Percentiles rank a stretch among this genome's conserved stretches.
Evolutionary conservation across 192 early-diverging fungal species (phyloP).

Genomic region (Coemansia pectinata): DNA sequence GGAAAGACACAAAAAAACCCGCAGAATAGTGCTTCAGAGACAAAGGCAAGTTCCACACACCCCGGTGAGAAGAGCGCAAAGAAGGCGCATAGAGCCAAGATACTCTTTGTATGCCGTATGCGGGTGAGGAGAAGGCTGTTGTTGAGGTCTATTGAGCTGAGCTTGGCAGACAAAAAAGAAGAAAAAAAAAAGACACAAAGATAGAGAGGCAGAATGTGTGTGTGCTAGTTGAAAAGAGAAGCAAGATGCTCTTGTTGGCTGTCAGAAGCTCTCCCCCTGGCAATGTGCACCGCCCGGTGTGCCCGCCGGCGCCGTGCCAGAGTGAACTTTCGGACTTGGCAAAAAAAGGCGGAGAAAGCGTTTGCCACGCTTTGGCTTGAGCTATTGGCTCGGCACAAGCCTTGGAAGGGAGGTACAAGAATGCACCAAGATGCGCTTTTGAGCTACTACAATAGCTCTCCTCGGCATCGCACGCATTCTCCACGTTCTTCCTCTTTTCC

Average conservation of each 20-base stretch:
- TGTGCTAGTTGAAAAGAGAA: background rate
- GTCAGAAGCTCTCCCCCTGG: background rate
- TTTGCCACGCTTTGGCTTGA: background rate
- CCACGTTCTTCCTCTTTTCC: background rate
- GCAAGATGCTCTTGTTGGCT: background rate
- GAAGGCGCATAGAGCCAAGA: conserved; percentile 3
- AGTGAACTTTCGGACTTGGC: background rate
- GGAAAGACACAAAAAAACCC: conserved; percentile 4
- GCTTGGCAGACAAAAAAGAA: background rate
- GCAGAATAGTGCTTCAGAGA: conserved; percentile 1
- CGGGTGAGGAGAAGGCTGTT: conserved; percentile 3
- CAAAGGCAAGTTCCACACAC: conserved; percentile 1
- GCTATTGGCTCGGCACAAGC: background rate
- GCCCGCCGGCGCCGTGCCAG: background rate
- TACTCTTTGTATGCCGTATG: conserved; percentile 4
- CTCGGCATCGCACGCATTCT: background rate
- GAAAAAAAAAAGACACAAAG: background rate
- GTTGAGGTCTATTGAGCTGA: background rate
- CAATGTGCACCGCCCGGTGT: background rate
- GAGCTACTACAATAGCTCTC: background rate
- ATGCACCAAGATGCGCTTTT: background rate
- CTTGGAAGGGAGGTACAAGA: background rate
- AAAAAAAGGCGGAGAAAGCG: background rate
- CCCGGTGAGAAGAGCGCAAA: background rate
- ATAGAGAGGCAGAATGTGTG: background rate